Evolutionary conservation across 495 filamentous ascomycete genomes (phyloP), one percentile per base, ranked within the genome.

Genomic region (Halenospora varia): DNA sequence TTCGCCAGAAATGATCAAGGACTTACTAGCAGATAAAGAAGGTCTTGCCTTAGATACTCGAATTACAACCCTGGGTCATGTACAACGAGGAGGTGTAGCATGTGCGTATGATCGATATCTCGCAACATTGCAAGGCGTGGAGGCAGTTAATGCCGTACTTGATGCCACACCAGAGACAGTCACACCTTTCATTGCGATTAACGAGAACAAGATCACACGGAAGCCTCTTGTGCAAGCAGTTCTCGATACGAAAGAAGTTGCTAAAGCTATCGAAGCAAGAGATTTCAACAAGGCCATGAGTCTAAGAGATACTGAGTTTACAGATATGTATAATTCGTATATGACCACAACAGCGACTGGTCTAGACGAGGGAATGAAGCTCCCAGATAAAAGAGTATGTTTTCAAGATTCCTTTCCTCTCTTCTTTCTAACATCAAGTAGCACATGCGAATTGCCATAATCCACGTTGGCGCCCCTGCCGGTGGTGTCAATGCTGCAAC

Each of bases 401-500:
- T 24, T 24, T 24, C 3, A 25, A 22, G 24, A 48, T 3, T 49
- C 8, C 2, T 18, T 23, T 46, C 19, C 46, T 8, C 3, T 29
- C 48, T 10, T 18, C 10, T 49, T 42, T 8, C 58, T 65, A 17
- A 62, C 13, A 9, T 25, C 25, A 51, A 17, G 10, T 53, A 95
- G 89, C 85, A 85, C 63, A 92, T 97, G 90, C 85, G 83, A 39
- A 90, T 99, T 64, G 94, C 88, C 6, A 93, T 97, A 60, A 88
- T 99, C 68, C 96, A 99, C 65, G 91, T 98, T 55, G 95, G 95
- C 62, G 95, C 95, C 24, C 95, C 95, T 4, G 95, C 95, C n/a
- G 95, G 94, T 66, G 95, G 95, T 68, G 97, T 99, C 86, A 99
- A 99, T 73, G 90, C 92, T 44, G 93, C 95, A 19, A 96, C 96